Base-by-base conservation (phyloP, 495 filamentous ascomycete species). In the Penicillium parvum region DNA sequence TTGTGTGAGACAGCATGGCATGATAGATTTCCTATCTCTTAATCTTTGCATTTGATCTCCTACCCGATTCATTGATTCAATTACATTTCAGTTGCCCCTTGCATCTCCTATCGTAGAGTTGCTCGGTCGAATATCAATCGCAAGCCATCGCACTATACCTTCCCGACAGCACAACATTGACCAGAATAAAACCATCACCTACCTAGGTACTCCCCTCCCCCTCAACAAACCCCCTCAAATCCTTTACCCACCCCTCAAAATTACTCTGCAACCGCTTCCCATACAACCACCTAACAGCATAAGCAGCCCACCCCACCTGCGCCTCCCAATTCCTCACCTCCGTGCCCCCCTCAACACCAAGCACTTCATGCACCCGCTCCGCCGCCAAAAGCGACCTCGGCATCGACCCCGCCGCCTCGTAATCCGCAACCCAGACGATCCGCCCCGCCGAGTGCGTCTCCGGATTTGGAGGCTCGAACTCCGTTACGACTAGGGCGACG, bases 281-380 rank as follows among this genome's bases (percentile, higher is more conserved):
- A 56, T 57, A 72, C 57, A 71, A 57, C 62, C 57, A 64, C 54
- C 54, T 55, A 1, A 74, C 66, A 29, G 53, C 52, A 60, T 65
- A 66, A 23, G 58, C 68, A 39, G 71, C 20, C 41, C 52, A 56
- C 21, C 69, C 71, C 14, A 49, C 38, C 57, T 71, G 66, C 22
- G 43, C 47, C 53, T 73, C 69, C 69, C 71, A 74, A 46, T 67
- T 74, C 37, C 61, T 40, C 40, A 72, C 65, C 50, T 68, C 63
- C 11, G 58, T 63, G 17, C 60, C 53, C 3, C 40, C 52, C 34
- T 59, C 57, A 2, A 63, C 52, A 35, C 63, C 63, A 9, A n/a
- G 37, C 18, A 72, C 21, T 53, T 72, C 68, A 45, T 70, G 68
- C 5, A 68, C 65, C 19, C 71, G 41, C 48, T 72, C 69, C 35